Percentiles rank a stretch among this genome's conserved stretches.
Conservation (phyloP, 2,329 filamentous ascomycete genomes). For the Neoarthrinium moseri region DNA sequence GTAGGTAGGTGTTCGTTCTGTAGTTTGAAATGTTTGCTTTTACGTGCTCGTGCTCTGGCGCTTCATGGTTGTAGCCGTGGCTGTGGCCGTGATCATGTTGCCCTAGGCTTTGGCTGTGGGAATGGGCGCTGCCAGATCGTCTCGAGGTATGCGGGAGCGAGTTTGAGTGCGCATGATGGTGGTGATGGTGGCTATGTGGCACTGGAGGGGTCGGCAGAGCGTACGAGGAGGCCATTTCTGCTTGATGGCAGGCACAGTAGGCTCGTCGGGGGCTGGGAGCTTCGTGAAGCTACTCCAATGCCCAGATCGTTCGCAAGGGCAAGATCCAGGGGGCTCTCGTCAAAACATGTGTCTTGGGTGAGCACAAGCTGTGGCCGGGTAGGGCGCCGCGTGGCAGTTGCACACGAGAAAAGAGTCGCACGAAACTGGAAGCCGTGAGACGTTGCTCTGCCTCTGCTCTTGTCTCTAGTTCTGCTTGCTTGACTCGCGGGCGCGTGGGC, state of each 20-base stretch:
- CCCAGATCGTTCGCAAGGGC: conserved; percentile 2
- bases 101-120: conserved; percentile 24
- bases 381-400: background rate
- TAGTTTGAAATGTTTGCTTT: conserved; percentile 28
- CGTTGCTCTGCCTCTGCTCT: background rate
- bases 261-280: background rate
- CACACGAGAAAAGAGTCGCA: background rate
- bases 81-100: conserved; percentile 31
- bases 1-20: conserved; percentile 31
- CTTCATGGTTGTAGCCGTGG: conserved; percentile 23
- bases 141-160: conserved; percentile 35
- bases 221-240: conserved; percentile 52
- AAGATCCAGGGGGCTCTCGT: no score
- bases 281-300: no score
- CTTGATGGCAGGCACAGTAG: no score
- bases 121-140: conserved; percentile 27
- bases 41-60: conserved; percentile 7
- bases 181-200: conserved; percentile 44
- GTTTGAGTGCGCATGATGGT: conserved; percentile 35
- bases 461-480: background rate
- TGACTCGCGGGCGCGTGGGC: background rate
- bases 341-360: background rate
- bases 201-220: conserved; percentile 50
- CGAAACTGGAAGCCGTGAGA: conserved; percentile 4
- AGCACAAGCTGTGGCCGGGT: background rate